Evolutionary conservation across 441 rosid species (phyloP).

Genomic region (Pelargonium australe): DNA sequence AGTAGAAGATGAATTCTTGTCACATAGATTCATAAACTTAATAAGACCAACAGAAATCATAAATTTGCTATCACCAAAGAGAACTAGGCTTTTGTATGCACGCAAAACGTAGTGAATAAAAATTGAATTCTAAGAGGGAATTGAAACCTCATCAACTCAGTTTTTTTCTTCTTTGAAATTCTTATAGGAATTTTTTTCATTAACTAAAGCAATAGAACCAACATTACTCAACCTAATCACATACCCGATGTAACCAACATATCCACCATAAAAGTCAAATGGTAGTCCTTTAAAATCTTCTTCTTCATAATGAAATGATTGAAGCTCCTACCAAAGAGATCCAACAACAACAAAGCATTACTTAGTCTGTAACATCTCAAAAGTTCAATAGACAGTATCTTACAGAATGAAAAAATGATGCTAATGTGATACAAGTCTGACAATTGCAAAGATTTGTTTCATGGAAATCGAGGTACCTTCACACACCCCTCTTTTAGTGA

Average conservation of each 20-base stretch:
- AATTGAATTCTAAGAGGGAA: background rate
- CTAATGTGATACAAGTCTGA: background rate
- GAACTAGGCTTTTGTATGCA: background rate
- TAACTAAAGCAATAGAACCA: constrained; percentile 4
- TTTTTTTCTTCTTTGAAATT: background rate
- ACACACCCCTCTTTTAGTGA: background rate
- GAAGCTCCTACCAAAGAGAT: constrained; percentile 62
- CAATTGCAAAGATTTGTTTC: background rate
- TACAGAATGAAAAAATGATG: background rate
- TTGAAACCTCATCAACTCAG: constrained; percentile 5
- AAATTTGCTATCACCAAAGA: background rate
- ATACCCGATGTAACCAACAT: constrained; percentile 87
- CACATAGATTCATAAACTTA: background rate
- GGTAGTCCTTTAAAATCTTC: constrained; percentile 80
- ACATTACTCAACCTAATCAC: constrained; percentile 22
- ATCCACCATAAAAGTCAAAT: constrained; percentile 89
- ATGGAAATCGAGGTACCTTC: too few relatives aligned
- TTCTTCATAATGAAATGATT: constrained; percentile 52
- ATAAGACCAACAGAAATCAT: background rate
- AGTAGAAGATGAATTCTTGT: background rate
- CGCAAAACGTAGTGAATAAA: background rate
- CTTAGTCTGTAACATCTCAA: constrained; percentile 5
- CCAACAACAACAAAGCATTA: constrained; percentile 11
- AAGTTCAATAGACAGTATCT: background rate
- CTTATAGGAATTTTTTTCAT: background rate